A percentile compares a stretch with the other conserved stretches of the same genome.
Conservation (phyloP, 371 early-diverging fungal genomes). For the Vittaforma corneae region DNA sequence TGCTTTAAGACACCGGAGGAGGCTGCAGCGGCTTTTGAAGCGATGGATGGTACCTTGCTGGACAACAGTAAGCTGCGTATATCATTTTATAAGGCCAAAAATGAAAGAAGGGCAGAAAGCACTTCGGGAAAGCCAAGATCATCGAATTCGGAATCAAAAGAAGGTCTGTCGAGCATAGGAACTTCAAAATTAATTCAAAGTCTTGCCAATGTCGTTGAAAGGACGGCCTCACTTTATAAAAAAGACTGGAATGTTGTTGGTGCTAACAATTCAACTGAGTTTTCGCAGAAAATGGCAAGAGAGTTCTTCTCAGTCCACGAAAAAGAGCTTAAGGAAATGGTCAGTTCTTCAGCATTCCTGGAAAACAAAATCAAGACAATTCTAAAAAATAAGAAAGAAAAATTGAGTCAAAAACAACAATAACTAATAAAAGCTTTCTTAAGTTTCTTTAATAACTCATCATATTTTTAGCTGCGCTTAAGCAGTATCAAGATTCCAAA, state of each 20-base stretch:
- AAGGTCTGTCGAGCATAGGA: no score
- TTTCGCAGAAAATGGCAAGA: slow-evolving; percentile 94
- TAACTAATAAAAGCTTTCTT: neutral
- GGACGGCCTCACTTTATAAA: no score
- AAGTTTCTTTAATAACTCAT: neutral
- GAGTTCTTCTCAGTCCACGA: slow-evolving; percentile 83
- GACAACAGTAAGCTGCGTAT: slow-evolving; percentile 45
- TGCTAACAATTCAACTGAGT: slow-evolving; percentile 91
- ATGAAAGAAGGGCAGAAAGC: no score
- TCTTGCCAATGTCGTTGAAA: no score
- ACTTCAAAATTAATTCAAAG: no score
- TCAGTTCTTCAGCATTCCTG: slow-evolving; percentile 95
- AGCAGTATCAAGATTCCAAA: no score
- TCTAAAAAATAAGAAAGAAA: slow-evolving; percentile 80
- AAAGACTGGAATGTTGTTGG: no score
- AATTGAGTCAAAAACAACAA: slow-evolving; percentile 64
- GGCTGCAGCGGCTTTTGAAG: slow-evolving; percentile 54
- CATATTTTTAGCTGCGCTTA: no score
- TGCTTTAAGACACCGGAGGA: slow-evolving; percentile 53
- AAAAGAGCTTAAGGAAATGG: slow-evolving; percentile 88
- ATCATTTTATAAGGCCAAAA: slow-evolving; percentile 53
- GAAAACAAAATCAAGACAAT: slow-evolving; percentile 98
- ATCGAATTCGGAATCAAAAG: no score
- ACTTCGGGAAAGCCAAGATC: no score
- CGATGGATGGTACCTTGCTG: slow-evolving; percentile 44